Evolutionary conservation across 1,139 yeast genomes (phyloP), one percentile per base, ranked within the genome.

Genomic region (Geotrichum restrictum): DNA sequence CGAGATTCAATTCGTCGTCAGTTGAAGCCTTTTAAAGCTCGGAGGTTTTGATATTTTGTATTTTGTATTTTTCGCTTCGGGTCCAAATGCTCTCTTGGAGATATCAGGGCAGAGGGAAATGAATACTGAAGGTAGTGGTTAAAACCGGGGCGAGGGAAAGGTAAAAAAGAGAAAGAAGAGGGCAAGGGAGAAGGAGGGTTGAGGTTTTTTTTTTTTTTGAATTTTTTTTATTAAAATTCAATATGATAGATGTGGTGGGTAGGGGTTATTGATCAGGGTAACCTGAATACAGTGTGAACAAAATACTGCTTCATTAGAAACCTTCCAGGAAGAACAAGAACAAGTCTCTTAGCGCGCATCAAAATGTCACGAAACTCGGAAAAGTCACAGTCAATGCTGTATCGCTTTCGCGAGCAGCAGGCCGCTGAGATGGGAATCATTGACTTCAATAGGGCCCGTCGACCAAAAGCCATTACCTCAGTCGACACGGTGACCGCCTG

Each of bases 331-430:
- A 31, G 34, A 3, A 31, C 10, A 11, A 31, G 6, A 11, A 31
- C 34, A 31, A 14, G 34, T 14, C 3, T 2, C 6, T 31, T 11
- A 5, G 34, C n/a, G n/a, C n/a, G 34, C 11, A 31, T 14, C 3
- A 31, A 13, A 31, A 85, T 86, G 95, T 84, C 94, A 41, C 72
- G 94, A 58, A 86, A 85, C 62, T 77, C 77, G 43, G 94, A 87
- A 61, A 85, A 83, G 64, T 84, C 93, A 3, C 85, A 84, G 65
- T 79, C 91, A 0, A 77, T 83, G 55, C 77, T 87, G 57, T 81
- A 80, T 62, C 73, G 88, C 49, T 82, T 75, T 64, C 85, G 85
- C 57, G 83, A 78, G 52, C 79, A 78, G 56, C 79, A 78, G 62
- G 83, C 81, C 8, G 78, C 75, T 45, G 81, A 80, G 48, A 72